phyloP scores from a whole-genome alignment of 1,139 yeast species.

The Pichia sp. region DNA sequence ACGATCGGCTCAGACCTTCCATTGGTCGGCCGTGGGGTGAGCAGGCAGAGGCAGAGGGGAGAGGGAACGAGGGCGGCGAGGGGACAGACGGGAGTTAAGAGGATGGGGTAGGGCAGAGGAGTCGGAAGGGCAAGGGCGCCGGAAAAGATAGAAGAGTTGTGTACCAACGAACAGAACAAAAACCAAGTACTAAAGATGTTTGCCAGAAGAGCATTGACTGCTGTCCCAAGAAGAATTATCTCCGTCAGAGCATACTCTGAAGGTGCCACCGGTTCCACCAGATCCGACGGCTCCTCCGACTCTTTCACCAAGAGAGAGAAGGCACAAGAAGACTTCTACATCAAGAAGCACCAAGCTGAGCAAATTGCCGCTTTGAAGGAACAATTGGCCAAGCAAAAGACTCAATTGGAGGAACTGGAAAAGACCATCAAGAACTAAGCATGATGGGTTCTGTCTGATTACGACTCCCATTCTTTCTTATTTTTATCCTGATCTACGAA shows the following conservation, averaged over 20 bases:
- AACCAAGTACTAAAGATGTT: conserved; percentile 22
- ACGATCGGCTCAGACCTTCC: not conserved
- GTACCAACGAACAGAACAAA: not conserved
- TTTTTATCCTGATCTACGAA: not conserved
- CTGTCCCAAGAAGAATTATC: conserved; percentile 31
- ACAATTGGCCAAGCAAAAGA: conserved; percentile 49
- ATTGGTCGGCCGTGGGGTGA: not conserved
- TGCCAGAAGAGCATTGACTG: conserved; percentile 35
- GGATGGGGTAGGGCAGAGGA: not conserved
- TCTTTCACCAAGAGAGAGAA: conserved; percentile 63
- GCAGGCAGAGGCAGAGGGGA: not conserved
- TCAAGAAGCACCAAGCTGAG: conserved; percentile 59
- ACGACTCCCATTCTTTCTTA: not conserved
- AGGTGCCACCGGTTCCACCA: conserved; percentile 53
- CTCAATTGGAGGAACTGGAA: conserved; percentile 36
- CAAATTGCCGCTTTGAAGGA: conserved; percentile 50
- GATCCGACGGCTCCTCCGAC: conserved; percentile 46
- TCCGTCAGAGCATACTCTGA: conserved; percentile 45
- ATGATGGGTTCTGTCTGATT: not conserved
- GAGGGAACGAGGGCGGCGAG: not conserved
- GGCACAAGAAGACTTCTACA: conserved; percentile 64
- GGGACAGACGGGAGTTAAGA: not conserved
- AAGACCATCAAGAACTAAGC: conserved; percentile 22
- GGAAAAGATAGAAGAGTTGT: not conserved
- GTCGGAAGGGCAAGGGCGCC: not conserved